phyloP scores from a whole-genome alignment of 768 basidiomycete species.

The Amyloporia xantha region DNA sequence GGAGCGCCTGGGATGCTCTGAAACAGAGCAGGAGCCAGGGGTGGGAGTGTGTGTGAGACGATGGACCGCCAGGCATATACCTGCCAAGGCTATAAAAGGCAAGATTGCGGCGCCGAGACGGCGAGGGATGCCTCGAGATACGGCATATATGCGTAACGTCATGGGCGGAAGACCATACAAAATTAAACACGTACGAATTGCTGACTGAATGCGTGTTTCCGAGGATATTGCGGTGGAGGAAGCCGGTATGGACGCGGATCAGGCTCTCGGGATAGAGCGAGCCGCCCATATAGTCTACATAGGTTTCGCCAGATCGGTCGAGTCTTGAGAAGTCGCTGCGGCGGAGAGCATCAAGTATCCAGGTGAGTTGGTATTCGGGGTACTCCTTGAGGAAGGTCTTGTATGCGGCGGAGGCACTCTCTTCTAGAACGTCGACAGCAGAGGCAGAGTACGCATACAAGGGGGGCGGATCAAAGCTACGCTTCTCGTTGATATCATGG shows the following conservation, averaged over 20 bases:
- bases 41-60: too few species aligned
- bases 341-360: slow-evolving; percentile 28
- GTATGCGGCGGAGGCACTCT: slow-evolving; percentile 38
- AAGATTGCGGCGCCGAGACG: too few species aligned
- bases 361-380: slow-evolving; percentile 28
- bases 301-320: slow-evolving; percentile 55
- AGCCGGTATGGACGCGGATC: slow-evolving; percentile 61
- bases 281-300: slow-evolving; percentile 86
- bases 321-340: slow-evolving; percentile 27
- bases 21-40: too few species aligned
- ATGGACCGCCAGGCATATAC: too few species aligned
- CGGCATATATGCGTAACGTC: too few species aligned
- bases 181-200: slow-evolving; percentile 47
- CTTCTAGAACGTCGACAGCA: slow-evolving; percentile 22
- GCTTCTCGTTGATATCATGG: slow-evolving; percentile 4
- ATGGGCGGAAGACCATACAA: background rate
- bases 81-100: too few species aligned
- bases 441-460: slow-evolving; percentile 20
- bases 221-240: slow-evolving; percentile 58
- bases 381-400: slow-evolving; percentile 36
- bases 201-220: slow-evolving; percentile 85
- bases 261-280: slow-evolving; percentile 76
- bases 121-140: too few species aligned
- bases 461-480: slow-evolving; percentile 22
- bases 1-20: too few species aligned